Evolutionary conservation across 768 basidiomycete species (phyloP), one percentile per base, ranked within the genome.

Genomic region (Auriscalpium microsporum): DNA sequence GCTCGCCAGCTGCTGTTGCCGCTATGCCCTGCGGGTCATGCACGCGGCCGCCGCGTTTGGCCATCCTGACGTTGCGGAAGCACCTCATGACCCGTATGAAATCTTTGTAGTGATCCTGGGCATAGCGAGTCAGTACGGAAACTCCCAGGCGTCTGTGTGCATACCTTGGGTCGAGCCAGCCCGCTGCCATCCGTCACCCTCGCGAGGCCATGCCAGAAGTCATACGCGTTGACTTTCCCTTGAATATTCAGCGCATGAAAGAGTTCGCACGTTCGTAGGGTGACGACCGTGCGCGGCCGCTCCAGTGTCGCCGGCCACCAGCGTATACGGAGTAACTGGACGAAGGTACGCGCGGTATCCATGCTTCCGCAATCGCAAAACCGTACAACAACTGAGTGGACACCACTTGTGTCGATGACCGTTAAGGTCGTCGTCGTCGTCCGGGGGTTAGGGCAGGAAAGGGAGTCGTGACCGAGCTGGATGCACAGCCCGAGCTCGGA

Each of bases 241-340:
- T 60, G 59, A 1, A 60, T 37, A 9, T 56, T 53, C 10, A 52
- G 44, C 2, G 34, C 34, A 19, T 58, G 62, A 48, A 56, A 60
- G 7, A 34, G n/a, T n/a, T 60, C 50, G 9, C 60, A 56, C 5
- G 59, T 46, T 10, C 46, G 35, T 23, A 65, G 60, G 2, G 62
- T 60, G 4, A 56, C 56, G 1, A 21, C 63, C 1, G 63, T 63
- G 13, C 50, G 35, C 17, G 48, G 48, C 21, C 8, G 65, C 2
- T 46, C 19, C 28, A 56, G 49, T 1, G 58, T 62, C 1, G 62
- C 58, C 0, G 66, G 66, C 23, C 60, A 64, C 9, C 61, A 42
- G 7, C 55, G 28, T 16, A 21, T 17, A 1, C 58, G 58, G n/a
- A 54, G 42, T 9, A 56, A 37, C 35, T 56, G 56, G 33, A 52